These are phyloP conservation scores for Yarrowia alimentaria DNA, from an alignment of 805 yeast genomes.

Conservation along the genomic window DNA sequence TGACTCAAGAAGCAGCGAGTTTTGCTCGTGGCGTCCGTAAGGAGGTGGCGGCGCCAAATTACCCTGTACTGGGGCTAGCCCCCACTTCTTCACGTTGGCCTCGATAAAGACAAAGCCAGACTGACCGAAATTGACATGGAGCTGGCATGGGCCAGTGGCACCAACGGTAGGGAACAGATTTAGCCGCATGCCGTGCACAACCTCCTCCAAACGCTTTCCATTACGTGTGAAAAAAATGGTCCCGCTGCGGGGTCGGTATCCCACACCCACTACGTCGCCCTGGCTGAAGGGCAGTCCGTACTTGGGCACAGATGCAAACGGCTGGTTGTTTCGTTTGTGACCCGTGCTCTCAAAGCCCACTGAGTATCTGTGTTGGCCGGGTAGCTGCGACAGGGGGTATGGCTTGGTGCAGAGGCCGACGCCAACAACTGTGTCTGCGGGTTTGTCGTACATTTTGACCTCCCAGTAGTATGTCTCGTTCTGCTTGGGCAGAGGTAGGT, in stretches of 20 bases:
- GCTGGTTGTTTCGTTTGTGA: constrained; percentile 71
- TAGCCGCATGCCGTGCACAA: constrained; percentile 66
- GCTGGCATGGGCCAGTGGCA: constrained; percentile 71
- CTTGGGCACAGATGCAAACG: constrained; percentile 50
- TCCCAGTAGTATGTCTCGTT: constrained; percentile 90
- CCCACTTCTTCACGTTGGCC: constrained; percentile 94
- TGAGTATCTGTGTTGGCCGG: constrained; percentile 86
- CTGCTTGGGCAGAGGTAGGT: constrained; percentile 76
- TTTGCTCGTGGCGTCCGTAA: constrained; percentile 75
- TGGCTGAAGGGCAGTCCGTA: constrained; percentile 54
- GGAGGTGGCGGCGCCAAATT: constrained; percentile 91
- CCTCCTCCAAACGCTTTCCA: constrained; percentile 85
- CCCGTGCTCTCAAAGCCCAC: constrained; percentile 88
- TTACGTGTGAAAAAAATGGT: constrained; percentile 91
- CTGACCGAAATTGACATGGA: constrained; percentile 90
- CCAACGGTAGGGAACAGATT: constrained; percentile 88
- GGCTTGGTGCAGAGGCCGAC: constrained; percentile 84
- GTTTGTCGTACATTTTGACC: constrained; percentile 72
- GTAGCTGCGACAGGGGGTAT: constrained; percentile 88
- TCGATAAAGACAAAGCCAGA: constrained; percentile 87
- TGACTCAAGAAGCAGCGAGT: constrained; percentile 52
- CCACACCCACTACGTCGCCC: constrained; percentile 93
- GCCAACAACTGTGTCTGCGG: constrained; percentile 52
- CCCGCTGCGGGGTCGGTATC: constrained; percentile 78
- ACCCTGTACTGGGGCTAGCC: constrained; percentile 88